A percentile compares a stretch with the other conserved stretches of the same genome.
These are phyloP conservation scores for Chaetomiaceae sp. DNA, from an alignment of 2,329 filamentous ascomycete genomes.

Conservation along the genomic window DNA sequence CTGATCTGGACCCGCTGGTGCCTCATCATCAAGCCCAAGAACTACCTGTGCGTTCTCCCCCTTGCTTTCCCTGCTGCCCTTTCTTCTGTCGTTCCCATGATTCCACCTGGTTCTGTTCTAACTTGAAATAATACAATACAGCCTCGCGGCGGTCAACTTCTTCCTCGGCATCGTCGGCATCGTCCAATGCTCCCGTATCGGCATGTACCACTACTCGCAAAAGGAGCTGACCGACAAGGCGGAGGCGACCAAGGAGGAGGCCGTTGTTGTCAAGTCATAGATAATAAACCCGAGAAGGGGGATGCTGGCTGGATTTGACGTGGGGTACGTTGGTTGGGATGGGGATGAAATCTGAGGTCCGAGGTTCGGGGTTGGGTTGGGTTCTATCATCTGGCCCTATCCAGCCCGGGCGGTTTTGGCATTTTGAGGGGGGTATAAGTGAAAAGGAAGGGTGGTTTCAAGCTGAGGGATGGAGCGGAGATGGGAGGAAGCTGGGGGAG, in stretches of 20 bases:
- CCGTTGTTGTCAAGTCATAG: constrained; percentile 15
- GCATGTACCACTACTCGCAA: constrained; percentile 56
- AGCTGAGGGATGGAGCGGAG: no score
- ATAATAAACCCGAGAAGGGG: not conserved
- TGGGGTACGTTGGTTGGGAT: not conserved
- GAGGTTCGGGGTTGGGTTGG: no score
- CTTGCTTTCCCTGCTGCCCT: not conserved
- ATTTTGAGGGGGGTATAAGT: no score
- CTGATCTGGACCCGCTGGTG: constrained; percentile 99
- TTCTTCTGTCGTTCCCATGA: no score
- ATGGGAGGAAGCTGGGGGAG: no score
- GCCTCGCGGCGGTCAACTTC: constrained; percentile 94
- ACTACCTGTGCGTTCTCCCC: constrained; percentile 65
- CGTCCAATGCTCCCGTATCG: constrained; percentile 75
- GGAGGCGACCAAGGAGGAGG: constrained; percentile 23
- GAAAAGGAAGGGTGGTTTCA: no score
- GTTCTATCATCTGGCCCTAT: no score
- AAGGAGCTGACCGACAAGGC: constrained; percentile 37
- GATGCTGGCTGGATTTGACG: not conserved
- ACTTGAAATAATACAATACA: no score
- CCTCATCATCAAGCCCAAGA: constrained; percentile 90
- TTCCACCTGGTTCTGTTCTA: no score
- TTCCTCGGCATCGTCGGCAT: constrained; percentile 87
- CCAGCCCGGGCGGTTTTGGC: no score
- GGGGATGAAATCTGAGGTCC: no score